phyloP scores from a whole-genome alignment of 768 basidiomycete genomes.

The Suillus discolor region DNA sequence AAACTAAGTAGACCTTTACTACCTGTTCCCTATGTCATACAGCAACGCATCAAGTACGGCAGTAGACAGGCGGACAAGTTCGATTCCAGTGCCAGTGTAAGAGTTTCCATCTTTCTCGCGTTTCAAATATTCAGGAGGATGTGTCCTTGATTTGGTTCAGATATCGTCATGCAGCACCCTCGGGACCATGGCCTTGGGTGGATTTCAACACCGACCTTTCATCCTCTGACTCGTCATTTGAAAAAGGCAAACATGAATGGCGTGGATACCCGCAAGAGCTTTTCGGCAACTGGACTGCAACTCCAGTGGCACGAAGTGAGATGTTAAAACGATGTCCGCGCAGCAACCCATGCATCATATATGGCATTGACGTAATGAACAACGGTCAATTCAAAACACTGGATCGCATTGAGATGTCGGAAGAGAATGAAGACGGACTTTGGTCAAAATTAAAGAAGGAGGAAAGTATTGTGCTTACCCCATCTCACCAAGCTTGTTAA shows the following conservation, averaged over 20 bases:
- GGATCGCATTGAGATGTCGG: too few species aligned
- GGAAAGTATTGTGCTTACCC: constrained; percentile 18
- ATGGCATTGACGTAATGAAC: not conserved
- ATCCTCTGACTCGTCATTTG: constrained; percentile 1
- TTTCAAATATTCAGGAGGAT: not conserved
- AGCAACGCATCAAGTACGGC: too few species aligned
- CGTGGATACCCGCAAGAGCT: constrained; percentile 49
- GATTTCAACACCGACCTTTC: constrained; percentile 33
- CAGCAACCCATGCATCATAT: not conserved
- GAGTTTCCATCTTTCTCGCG: not conserved
- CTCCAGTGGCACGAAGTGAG: constrained; percentile 39
- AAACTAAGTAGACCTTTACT: not conserved
- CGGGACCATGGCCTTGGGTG: constrained; percentile 47
- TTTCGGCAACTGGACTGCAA: constrained; percentile 58
- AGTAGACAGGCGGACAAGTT: not conserved
- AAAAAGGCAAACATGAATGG: constrained; percentile 25
- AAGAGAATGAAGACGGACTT: constrained; percentile 9
- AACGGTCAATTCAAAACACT: constrained; percentile 18
- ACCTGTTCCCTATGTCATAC: too few species aligned
- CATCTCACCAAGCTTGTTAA: not conserved
- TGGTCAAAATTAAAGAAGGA: constrained; percentile 29
- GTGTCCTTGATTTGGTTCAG: constrained; percentile 12
- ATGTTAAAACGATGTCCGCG: constrained; percentile 22
- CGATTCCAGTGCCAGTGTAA: constrained; percentile 1
- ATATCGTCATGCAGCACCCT: constrained; percentile 41